phyloP scores from a whole-genome alignment of 345 rosid genomes.

The Murraya paniculata region DNA sequence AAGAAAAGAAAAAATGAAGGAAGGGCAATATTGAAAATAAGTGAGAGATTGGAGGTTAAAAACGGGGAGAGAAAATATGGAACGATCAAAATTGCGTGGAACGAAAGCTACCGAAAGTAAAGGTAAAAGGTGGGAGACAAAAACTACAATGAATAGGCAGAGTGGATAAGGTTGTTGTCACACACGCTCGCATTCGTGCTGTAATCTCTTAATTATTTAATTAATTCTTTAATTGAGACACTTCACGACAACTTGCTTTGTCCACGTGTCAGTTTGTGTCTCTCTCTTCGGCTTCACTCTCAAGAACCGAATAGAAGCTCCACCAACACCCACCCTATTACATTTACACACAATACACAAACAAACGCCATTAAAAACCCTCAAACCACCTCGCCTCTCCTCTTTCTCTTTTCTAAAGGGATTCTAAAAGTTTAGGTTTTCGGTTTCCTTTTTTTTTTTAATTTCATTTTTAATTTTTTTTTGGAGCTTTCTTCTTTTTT shows the following conservation, averaged over 20 bases:
- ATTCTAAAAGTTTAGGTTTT: conserved; percentile 14
- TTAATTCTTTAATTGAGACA: background rate
- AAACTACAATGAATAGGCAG: background rate
- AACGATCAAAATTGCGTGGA: background rate
- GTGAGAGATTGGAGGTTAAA: background rate
- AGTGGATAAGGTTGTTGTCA: conserved; percentile 13
- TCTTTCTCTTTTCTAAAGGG: background rate
- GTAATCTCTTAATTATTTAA: background rate
- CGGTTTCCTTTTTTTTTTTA: background rate
- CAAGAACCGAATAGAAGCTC: conserved; percentile 26
- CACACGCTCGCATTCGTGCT: background rate
- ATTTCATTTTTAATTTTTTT: background rate
- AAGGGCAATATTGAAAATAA: background rate
- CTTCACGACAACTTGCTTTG: conserved; percentile 10
- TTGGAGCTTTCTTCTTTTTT: background rate
- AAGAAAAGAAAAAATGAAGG: background rate
- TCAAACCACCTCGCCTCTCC: background rate
- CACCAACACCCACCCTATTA: conserved; percentile 21
- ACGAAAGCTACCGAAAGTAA: conserved; percentile 20
- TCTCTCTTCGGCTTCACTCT: conserved; percentile 22
- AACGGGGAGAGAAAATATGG: background rate
- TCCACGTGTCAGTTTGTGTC: conserved; percentile 30
- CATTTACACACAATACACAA: too few relatives aligned
- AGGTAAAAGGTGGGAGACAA: conserved; percentile 8
- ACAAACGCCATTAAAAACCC: background rate